Evolutionary conservation across 2,329 filamentous ascomycete species (phyloP).

Genomic region (Aspergillaceae sp.): DNA sequence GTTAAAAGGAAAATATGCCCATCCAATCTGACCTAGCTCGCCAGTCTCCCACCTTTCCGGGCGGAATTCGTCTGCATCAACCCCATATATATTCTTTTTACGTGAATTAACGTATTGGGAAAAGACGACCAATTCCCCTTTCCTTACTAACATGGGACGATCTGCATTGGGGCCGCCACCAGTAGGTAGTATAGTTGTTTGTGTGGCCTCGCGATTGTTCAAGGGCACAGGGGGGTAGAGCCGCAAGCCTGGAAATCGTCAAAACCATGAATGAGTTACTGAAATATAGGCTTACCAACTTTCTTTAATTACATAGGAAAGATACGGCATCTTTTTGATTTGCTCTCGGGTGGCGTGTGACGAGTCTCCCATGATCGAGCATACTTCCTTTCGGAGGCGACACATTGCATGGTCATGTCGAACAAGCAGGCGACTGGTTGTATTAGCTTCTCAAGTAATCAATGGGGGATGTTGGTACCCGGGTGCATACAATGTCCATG

Average conservation of each 20-base stretch:
- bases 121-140: slow-evolving; percentile 17
- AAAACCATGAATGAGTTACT: slow-evolving; percentile 1
- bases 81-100: slow-evolving; percentile 23
- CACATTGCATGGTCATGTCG: slow-evolving; percentile 11
- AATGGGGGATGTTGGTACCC: not conserved
- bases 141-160: slow-evolving; percentile 20
- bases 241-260: slow-evolving; percentile 20
- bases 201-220: slow-evolving; percentile 26
- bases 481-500: slow-evolving; percentile 21
- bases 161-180: slow-evolving; percentile 50
- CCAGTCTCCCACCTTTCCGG: slow-evolving; percentile 21
- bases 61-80: slow-evolving; percentile 14
- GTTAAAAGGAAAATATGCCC: slow-evolving; percentile 24
- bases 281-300: slow-evolving; percentile 11
- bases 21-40: slow-evolving; percentile 14
- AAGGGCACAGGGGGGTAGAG: slow-evolving; percentile 32
- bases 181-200: slow-evolving; percentile 28
- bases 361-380: slow-evolving; percentile 8
- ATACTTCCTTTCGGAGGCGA: slow-evolving; percentile 13
- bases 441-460: slow-evolving; percentile 9
- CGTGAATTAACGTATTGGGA: slow-evolving; percentile 34
- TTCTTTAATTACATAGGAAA: slow-evolving; percentile 44
- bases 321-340: slow-evolving; percentile 37
- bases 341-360: slow-evolving; percentile 10
- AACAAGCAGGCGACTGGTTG: slow-evolving; percentile 14